phyloP scores from a whole-genome alignment of 331 rosid genomes.

The Rosa hybrid region DNA sequence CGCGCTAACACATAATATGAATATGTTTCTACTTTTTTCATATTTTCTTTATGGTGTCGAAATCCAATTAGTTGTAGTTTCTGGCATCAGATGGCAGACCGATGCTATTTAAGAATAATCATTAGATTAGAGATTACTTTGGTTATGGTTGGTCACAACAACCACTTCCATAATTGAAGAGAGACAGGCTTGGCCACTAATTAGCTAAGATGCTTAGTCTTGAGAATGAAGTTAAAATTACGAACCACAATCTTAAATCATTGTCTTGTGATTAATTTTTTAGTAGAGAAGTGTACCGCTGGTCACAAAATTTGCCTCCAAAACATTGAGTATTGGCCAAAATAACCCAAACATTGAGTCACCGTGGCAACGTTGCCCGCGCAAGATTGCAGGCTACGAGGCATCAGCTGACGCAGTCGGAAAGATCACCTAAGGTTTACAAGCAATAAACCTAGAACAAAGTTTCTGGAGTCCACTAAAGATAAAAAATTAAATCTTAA shows the following conservation, averaged over 20 bases:
- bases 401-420: too few species aligned
- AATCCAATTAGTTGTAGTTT: neutral
- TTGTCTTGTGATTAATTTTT: neutral
- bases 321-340: too few species aligned
- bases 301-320: too few species aligned
- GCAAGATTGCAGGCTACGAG: too few species aligned
- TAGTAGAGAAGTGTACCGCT: too few species aligned
- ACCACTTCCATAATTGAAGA: neutral
- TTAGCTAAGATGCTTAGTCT: neutral
- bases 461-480: too few species aligned
- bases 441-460: too few species aligned
- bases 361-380: too few species aligned
- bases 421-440: too few species aligned
- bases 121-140: neutral
- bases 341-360: too few species aligned
- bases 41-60: neutral
- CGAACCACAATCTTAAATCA: neutral
- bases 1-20: constrained; percentile 1
- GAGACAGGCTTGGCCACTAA: neutral
- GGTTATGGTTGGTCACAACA: neutral
- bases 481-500: too few species aligned
- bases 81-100: neutral
- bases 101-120: neutral
- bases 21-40: neutral
- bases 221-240: neutral